Percentiles rank a stretch among this genome's conserved stretches.
Conservation (phyloP, 2,329 filamentous ascomycete species). For the Xylariaceae sp. region DNA sequence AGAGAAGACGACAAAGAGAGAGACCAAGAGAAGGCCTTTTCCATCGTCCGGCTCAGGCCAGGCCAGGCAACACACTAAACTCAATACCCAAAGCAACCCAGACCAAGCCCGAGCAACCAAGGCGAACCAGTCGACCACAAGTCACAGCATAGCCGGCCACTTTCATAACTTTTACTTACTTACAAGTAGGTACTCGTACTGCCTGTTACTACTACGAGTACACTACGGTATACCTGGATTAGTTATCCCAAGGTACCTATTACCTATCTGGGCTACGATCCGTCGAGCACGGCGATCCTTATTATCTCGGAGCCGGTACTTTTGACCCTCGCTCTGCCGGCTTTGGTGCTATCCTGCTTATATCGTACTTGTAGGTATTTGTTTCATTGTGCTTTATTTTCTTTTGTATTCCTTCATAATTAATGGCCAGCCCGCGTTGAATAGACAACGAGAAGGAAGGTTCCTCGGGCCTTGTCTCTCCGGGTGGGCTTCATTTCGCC, state of each 20-base stretch:
- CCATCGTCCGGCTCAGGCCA: not conserved
- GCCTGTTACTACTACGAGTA: not conserved
- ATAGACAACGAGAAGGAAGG: not conserved
- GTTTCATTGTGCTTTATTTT: not conserved
- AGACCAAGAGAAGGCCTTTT: not conserved
- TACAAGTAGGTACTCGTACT: no score
- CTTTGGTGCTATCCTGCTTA: not conserved
- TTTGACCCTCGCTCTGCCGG: not conserved
- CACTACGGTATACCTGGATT: not conserved
- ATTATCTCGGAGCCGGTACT: constrained; percentile 4
- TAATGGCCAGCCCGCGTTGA: not conserved
- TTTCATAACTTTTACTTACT: not conserved
- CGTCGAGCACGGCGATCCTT: constrained; percentile 10
- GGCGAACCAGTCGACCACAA: no score
- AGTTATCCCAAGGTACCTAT: not conserved
- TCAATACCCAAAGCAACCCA: not conserved
- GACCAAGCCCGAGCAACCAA: no score
- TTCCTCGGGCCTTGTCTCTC: constrained; percentile 19
- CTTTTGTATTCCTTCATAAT: constrained; percentile 4
- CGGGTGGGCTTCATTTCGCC: constrained; percentile 9
- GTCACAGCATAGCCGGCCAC: not conserved
- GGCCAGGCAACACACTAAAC: not conserved
- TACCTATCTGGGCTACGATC: not conserved
- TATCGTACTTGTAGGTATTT: not conserved
- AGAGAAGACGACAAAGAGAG: not conserved